These are phyloP conservation scores for Trichosanthes cucumerina DNA, from an alignment of 306 rosid genomes.

Conservation along the genomic window DNA sequence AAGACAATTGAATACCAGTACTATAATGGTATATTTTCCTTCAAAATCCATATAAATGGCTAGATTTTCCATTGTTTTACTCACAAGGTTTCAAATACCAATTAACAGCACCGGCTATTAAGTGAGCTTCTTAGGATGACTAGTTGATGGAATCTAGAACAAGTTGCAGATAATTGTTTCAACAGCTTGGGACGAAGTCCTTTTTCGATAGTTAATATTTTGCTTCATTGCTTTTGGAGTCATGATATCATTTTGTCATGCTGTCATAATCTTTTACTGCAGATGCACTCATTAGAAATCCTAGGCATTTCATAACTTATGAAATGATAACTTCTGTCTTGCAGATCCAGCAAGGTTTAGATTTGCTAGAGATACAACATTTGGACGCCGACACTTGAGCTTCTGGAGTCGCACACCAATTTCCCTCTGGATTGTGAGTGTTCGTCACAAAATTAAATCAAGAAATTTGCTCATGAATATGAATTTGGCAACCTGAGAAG, in stretches of 20 bases:
- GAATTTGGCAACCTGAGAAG: background rate
- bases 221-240: background rate
- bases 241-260: background rate
- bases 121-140: background rate
- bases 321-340: slow-evolving; percentile 1
- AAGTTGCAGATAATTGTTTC: background rate
- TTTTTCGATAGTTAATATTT: background rate
- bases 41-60: background rate
- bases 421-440: slow-evolving; percentile 54
- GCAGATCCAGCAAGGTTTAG: slow-evolving; percentile 82
- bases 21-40: slow-evolving; percentile 24
- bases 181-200: background rate
- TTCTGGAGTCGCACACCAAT: slow-evolving; percentile 45
- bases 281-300: background rate
- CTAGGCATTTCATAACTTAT: background rate
- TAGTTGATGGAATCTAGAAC: background rate
- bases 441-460: background rate
- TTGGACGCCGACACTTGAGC: slow-evolving; percentile 65
- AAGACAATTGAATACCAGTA: slow-evolving; percentile 35
- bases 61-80: background rate
- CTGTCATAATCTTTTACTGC: background rate
- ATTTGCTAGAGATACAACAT: slow-evolving; percentile 79
- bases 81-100: background rate
- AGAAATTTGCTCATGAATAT: background rate
- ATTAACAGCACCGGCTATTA: background rate